Percentiles rank a stretch among this genome's conserved stretches.
Evolutionary conservation across 305 asterid species (phyloP).

Genomic region (Solanum chacoense): DNA sequence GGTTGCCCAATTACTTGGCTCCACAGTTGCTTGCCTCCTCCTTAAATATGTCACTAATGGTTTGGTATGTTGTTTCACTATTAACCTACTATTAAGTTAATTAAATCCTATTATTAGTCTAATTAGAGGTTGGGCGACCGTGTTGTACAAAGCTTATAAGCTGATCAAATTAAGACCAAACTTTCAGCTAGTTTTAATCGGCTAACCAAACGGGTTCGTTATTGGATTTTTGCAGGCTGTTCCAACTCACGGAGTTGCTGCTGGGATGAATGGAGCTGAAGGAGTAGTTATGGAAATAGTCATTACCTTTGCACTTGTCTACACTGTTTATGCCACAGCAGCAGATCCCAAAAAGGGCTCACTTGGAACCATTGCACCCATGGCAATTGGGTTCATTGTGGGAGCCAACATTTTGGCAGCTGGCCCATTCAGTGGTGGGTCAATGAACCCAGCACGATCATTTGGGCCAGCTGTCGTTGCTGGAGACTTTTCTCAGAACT

Average conservation of each 20-base stretch:
- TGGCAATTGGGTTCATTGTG: conserved; percentile 61
- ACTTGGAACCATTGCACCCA: conserved; percentile 51
- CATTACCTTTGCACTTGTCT: conserved; percentile 51
- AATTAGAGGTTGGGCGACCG: neutral
- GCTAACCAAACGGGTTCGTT: neutral
- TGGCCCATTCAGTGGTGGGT: conserved; percentile 71
- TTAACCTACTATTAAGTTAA: neutral
- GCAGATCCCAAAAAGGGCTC: conserved; percentile 71
- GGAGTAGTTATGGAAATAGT: conserved; percentile 55
- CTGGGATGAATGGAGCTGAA: conserved; percentile 28
- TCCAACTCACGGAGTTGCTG: conserved; percentile 52
- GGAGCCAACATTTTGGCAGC: conserved; percentile 66
- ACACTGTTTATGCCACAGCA: conserved; percentile 69
- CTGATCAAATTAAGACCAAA: accelerated
- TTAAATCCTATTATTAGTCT: neutral
- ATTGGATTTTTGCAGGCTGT: conserved; percentile 26
- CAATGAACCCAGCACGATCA: conserved; percentile 76
- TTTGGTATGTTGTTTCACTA: conserved; percentile 21
- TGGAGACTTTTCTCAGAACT: conserved; percentile 32
- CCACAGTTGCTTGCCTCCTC: conserved; percentile 48
- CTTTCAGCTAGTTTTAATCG: neutral
- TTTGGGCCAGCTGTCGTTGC: conserved; percentile 56
- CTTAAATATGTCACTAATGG: conserved; percentile 47
- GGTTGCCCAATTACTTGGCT: conserved; percentile 60
- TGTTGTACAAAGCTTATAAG: neutral